Evolutionary conservation across 2,329 filamentous ascomycete genomes (phyloP), one percentile per base, ranked within the genome.

Genomic region (Aspergillus tamarii): DNA sequence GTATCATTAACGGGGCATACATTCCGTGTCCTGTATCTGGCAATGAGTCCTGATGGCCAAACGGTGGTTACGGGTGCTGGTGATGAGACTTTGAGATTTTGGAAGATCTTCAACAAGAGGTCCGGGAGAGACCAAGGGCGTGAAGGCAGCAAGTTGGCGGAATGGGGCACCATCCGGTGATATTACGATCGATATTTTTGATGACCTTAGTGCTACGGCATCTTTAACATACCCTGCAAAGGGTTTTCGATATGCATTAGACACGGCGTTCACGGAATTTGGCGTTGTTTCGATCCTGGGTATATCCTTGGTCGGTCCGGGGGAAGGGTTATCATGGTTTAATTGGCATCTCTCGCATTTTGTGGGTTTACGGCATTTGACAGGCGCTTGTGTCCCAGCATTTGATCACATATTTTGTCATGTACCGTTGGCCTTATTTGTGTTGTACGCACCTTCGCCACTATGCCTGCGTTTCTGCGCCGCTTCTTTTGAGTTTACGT

Each of bases 1-100:
- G 94, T 93, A 46, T 96, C 92, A 69, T 83, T 99, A 53, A 99
- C 95, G 0, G 95, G 95, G 0, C 95, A 99, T 77, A 99, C 95
- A 1, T 98, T 96, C 79, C 91, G 95, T 73, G 95, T 99, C 14
- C 84, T 99, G 3, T 99, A 98, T 77, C 84, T 99, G 59, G 94
- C 94, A 36, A 98, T 98, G 93, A 97, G 94, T 74, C 95, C 95
- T 1, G 94, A 98, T 74, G 95, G 95, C 21, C 88, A 94, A 70
- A 91, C 93, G 3, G 92, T 99, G 23, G 95, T 98, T 14, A 99
- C 95, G 0, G 95, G 95, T 28, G 95, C 95, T 4, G 95, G 95
- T 19, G 95, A 99, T 69, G 95, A 99, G 81, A 99, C 95, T 0
- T 80, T 99, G 57, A 85, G 95, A 50, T 99, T 99, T 81, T 99